Percentiles rank a stretch among this genome's conserved stretches.
Conservation (phyloP, 345 rosid species). For the Salix brachista region DNA sequence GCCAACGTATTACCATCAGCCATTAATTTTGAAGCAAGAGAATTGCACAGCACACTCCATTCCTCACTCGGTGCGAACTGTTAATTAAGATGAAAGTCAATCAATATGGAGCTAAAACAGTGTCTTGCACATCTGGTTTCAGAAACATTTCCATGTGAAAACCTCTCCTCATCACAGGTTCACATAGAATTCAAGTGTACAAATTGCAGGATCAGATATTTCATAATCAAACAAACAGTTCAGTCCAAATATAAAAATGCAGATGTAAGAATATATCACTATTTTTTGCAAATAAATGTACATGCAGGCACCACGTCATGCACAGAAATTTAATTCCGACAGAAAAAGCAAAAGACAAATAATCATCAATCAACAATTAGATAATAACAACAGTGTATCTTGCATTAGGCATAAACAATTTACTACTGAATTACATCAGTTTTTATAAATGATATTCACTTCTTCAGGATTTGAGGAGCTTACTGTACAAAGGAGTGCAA, state of each 20-base stretch:
- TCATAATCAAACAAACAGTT: not conserved
- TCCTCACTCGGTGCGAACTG: slow-evolving; percentile 95
- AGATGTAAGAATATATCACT: not conserved
- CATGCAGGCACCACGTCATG: not conserved
- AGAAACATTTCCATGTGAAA: not conserved
- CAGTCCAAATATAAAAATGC: not conserved
- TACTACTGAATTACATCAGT: not conserved
- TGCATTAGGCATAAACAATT: not conserved
- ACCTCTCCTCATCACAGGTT: not conserved
- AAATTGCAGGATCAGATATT: not conserved
- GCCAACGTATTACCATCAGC: slow-evolving; percentile 73
- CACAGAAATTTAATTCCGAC: not conserved
- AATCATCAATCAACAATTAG: not conserved
- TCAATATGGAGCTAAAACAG: not conserved
- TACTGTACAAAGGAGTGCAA: slow-evolving; percentile 88
- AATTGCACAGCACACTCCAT: slow-evolving; percentile 75
- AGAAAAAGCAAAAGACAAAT: not conserved
- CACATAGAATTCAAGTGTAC: not conserved
- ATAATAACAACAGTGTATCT: not conserved
- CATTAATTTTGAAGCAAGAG: slow-evolving; percentile 80
- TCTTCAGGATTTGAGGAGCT: slow-evolving; percentile 26
- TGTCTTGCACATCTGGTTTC: not conserved
- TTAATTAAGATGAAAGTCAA: slow-evolving; percentile 18
- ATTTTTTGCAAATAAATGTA: not conserved
- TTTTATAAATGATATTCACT: not conserved